Evolutionary conservation across 768 basidiomycete genomes (phyloP), one percentile per base, ranked within the genome.

Genomic region (Tylopilus rubrobrunneus): DNA sequence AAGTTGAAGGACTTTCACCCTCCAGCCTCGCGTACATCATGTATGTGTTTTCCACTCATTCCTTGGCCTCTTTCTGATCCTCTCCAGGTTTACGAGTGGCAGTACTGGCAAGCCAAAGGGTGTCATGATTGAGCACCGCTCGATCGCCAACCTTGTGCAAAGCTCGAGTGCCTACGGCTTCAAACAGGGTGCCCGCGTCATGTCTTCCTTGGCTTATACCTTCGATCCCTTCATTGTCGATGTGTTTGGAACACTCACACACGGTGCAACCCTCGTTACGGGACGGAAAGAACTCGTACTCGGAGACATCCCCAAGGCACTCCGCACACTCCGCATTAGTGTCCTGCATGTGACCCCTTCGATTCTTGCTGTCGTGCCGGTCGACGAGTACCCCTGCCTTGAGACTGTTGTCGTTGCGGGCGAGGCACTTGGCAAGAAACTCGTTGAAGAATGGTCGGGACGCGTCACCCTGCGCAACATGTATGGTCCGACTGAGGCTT

Each of bases 401-500:
- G 47, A 63, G 23, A 67, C 64, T 9, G 45, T 70, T 21, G 64
- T 71, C 12, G 64, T 70, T 19, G 61, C 61, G 1, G 61, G 61
- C 15, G 61, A 62, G 44, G 61, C 62, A 9, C 61, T 62, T 8
- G 55, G 61, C n/a, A 62, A 56, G 45, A 63, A 62, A 23, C 48
- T 62, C 9, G 56, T 62, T n/a, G 52, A 62, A 44, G 60, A 63
- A 28, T 69, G 64, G 66, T 63, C 60, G 2, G 52, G 53, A 33
- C 60, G 43, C 4, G 64, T 71, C 47, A 60, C 52, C 27, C 42
- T 70, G 34, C 67, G 62, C 39, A 70, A 70, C 55, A 69, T 66
- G 64, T 71, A 71, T 42, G 69, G 68, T n/a, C 69, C 69, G 11
- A 70, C 69, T 6, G 69, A 70, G 45, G 62, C 70, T 36, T 53